These are phyloP conservation scores for Elongisporangium anandrum DNA, from an alignment of 352 stramenopile species.

Conservation along the genomic window DNA sequence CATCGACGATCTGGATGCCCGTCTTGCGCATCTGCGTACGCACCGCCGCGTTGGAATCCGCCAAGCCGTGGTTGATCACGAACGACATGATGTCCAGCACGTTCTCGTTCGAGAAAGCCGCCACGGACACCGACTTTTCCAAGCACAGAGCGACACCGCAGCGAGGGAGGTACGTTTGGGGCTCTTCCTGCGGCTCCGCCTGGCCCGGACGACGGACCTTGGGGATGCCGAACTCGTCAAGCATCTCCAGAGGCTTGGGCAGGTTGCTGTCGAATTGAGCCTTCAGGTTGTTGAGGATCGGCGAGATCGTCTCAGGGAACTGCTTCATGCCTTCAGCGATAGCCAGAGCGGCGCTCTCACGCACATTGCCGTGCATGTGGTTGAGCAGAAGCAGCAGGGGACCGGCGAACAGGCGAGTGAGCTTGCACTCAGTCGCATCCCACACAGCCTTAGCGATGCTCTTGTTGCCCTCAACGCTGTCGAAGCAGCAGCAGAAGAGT, in stretches of 20 bases:
- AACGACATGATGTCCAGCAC: constrained; percentile 73
- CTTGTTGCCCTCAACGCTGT: constrained; percentile 53
- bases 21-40: constrained; percentile 84
- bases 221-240: constrained; percentile 75
- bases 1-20: constrained; percentile 72
- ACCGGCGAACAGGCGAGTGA: constrained; percentile 60
- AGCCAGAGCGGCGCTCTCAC: constrained; percentile 68
- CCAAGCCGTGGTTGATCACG: constrained; percentile 75
- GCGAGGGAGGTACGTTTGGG: constrained; percentile 49
- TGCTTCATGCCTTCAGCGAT: constrained; percentile 79
- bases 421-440: constrained; percentile 37
- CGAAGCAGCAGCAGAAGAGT: constrained; percentile 65
- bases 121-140: constrained; percentile 54
- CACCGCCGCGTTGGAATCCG: constrained; percentile 64
- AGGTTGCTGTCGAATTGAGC: constrained; percentile 54
- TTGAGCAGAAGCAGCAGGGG: constrained; percentile 69
- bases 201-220: constrained; percentile 56
- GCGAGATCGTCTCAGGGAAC: constrained; percentile 70
- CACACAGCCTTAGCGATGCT: constrained; percentile 61
- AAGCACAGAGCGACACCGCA: constrained; percentile 72
- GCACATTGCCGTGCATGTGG: constrained; percentile 70
- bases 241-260: constrained; percentile 43
- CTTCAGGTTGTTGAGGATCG: constrained; percentile 64
- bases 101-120: constrained; percentile 45
- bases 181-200: constrained; percentile 50